Percentiles rank a stretch among this genome's conserved stretches.
Conservation (phyloP, 331 rosid species). For the Pyrus hybrid region DNA sequence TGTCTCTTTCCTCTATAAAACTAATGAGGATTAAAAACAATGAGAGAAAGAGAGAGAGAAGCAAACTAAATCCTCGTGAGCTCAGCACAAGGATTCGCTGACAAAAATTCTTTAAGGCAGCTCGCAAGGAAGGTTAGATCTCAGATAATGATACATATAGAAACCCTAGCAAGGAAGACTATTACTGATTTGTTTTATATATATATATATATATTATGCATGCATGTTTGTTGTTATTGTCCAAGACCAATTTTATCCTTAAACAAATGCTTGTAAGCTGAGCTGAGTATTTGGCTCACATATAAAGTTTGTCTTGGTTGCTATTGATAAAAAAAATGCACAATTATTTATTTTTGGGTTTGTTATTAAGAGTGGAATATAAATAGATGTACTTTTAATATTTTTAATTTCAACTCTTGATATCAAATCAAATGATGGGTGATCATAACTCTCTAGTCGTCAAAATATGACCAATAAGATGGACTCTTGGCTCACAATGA, state of each 20-base stretch:
- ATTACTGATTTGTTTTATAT: too few relatives aligned
- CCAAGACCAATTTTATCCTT: not conserved
- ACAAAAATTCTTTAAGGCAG: not conserved
- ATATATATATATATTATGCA: too few relatives aligned
- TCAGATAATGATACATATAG: not conserved
- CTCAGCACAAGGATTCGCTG: constrained; percentile 41
- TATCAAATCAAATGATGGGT: not conserved
- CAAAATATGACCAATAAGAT: too few relatives aligned
- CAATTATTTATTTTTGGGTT: too few relatives aligned
- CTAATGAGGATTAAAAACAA: constrained; percentile 6
- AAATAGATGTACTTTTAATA: too few relatives aligned
- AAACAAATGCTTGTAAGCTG: too few relatives aligned
- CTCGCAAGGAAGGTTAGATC: not conserved
- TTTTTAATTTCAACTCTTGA: too few relatives aligned
- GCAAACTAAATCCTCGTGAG: constrained; percentile 26
- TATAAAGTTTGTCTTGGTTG: too few relatives aligned
- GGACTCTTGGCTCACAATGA: not conserved
- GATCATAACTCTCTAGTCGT: not conserved
- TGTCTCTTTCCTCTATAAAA: constrained; percentile 16
- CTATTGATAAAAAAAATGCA: too few relatives aligned
- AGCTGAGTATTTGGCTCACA: too few relatives aligned
- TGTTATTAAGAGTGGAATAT: too few relatives aligned
- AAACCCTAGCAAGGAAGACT: not conserved
- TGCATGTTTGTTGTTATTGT: not conserved
- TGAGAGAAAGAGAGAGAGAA: not conserved